A percentile compares a stretch with the other conserved stretches of the same genome.
These are phyloP conservation scores for Rhizopogon vesiculosus DNA, from an alignment of 768 basidiomycete species.

Conservation along the genomic window DNA sequence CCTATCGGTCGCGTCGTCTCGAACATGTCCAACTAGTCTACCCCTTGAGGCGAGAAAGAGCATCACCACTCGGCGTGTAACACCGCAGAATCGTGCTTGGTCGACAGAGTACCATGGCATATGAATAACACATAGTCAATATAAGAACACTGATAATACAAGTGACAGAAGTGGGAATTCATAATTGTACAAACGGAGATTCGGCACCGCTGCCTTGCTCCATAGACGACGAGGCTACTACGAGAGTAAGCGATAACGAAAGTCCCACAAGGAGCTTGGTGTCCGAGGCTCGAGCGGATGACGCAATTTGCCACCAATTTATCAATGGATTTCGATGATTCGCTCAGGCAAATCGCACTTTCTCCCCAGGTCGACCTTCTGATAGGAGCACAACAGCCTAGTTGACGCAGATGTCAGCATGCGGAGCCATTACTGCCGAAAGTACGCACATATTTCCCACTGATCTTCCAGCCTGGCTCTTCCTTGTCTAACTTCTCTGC, in stretches of 20 bases:
- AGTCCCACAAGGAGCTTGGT: no score
- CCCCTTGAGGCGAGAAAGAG: background rate
- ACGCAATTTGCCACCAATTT: background rate
- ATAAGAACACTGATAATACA: background rate
- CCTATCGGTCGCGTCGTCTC: background rate
- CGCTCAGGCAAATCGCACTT: slow-evolving; percentile 65
- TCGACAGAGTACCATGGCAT: no score
- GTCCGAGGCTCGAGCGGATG: background rate
- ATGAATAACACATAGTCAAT: no score
- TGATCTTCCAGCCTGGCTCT: slow-evolving; percentile 96
- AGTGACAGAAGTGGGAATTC: background rate
- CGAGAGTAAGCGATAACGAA: no score
- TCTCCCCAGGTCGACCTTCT: slow-evolving; percentile 85
- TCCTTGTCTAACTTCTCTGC: slow-evolving; percentile 79
- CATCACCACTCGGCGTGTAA: no score
- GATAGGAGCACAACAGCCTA: slow-evolving; percentile 87
- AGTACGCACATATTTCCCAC: slow-evolving; percentile 85
- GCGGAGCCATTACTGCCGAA: background rate
- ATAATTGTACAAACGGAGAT: background rate
- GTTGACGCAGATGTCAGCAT: slow-evolving; percentile 7
- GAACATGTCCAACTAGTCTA: background rate
- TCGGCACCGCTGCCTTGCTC: background rate
- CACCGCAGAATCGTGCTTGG: no score
- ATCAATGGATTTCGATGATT: background rate
- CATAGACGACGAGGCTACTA: background rate